A percentile compares a stretch with the other conserved stretches of the same genome.
These are phyloP conservation scores for Aspergillus fumigatiaffinis DNA, from an alignment of 2,329 filamentous ascomycete species.

Conservation along the genomic window DNA sequence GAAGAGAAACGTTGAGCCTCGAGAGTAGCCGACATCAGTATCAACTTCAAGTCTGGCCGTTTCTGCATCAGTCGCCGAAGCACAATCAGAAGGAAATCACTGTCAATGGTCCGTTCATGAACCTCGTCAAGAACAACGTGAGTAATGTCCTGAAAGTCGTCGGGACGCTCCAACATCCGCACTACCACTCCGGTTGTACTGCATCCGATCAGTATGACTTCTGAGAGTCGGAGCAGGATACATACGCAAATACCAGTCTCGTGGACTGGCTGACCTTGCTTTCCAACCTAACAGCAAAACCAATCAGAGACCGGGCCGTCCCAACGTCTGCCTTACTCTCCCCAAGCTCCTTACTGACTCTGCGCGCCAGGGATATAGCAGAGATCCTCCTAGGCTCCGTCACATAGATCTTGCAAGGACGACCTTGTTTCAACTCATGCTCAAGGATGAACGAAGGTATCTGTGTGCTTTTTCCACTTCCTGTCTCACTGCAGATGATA, in stretches of 20 bases:
- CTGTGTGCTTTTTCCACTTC: constrained; percentile 95
- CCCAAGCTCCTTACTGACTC: constrained; percentile 92
- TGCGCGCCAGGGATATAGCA: constrained; percentile 85
- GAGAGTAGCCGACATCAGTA: constrained; percentile 97
- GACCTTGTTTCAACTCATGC: constrained; percentile 75
- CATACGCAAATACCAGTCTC: constrained; percentile 80
- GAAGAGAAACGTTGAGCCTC: constrained; percentile 87
- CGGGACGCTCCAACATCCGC: constrained; percentile 88
- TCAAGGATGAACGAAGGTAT: constrained; percentile 93
- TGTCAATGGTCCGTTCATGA: constrained; percentile 93
- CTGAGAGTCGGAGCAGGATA: constrained; percentile 4
- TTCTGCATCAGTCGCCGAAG: constrained; percentile 74
- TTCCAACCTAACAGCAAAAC: constrained; percentile 91
- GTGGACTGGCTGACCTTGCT: constrained; percentile 79
- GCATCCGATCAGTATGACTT: constrained; percentile 10
- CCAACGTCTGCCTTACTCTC: constrained; percentile 79
- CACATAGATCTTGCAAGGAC: constrained; percentile 86
- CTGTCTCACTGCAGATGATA: constrained; percentile 94
- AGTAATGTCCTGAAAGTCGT: constrained; percentile 82
- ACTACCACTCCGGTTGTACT: constrained; percentile 79
- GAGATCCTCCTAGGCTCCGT: constrained; percentile 95
- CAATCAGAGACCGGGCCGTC: constrained; percentile 76
- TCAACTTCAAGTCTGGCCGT: constrained; percentile 80
- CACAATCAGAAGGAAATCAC: constrained; percentile 91
- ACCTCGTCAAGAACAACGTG: constrained; percentile 97